A percentile compares a stretch with the other conserved stretches of the same genome.
These are phyloP conservation scores for Parafenestella ontariensis DNA, from an alignment of 2,329 filamentous ascomycete genomes.

Conservation along the genomic window DNA sequence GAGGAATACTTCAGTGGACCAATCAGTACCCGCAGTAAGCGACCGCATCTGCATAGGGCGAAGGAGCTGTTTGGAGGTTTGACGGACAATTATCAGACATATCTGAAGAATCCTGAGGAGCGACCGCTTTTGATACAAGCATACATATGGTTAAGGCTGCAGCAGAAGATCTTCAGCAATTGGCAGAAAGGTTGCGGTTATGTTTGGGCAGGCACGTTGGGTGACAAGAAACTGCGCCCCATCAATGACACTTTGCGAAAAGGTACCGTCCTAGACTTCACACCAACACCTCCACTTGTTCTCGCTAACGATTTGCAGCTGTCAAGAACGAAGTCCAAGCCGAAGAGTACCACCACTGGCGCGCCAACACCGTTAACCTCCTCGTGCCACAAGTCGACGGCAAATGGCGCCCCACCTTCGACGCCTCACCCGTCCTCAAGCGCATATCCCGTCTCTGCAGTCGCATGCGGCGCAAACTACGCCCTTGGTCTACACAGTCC, in stretches of 20 bases:
- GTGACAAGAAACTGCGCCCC: constrained; percentile 44
- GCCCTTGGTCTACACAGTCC: constrained; percentile 41
- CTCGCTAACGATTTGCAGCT: constrained; percentile 29
- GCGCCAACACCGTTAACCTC: constrained; percentile 44
- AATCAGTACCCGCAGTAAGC: constrained; percentile 33
- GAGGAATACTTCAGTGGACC: constrained; percentile 46
- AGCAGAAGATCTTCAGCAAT: constrained; percentile 47
- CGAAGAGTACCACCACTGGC: constrained; percentile 47
- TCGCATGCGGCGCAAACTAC: constrained; percentile 37
- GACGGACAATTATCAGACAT: constrained; percentile 43
- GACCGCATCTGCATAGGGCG: constrained; percentile 40
- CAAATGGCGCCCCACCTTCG: constrained; percentile 46
- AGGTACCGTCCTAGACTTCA: constrained; percentile 25
- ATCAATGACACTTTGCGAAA: constrained; percentile 48
- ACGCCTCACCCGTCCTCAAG: constrained; percentile 44
- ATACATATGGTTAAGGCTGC: constrained; percentile 46
- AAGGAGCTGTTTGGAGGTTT: constrained; percentile 43
- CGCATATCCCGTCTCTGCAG: constrained; percentile 42
- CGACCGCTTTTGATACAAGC: constrained; percentile 47
- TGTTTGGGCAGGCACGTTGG: constrained; percentile 48
- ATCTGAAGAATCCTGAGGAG: constrained; percentile 41
- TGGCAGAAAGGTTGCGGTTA: constrained; percentile 46
- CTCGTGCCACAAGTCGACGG: constrained; percentile 48
- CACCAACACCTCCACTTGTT: neutral
- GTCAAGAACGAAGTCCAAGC: constrained; percentile 47